These are phyloP conservation scores for Penicillium sp. DNA, from an alignment of 2,329 filamentous ascomycete genomes.

Conservation along the genomic window DNA sequence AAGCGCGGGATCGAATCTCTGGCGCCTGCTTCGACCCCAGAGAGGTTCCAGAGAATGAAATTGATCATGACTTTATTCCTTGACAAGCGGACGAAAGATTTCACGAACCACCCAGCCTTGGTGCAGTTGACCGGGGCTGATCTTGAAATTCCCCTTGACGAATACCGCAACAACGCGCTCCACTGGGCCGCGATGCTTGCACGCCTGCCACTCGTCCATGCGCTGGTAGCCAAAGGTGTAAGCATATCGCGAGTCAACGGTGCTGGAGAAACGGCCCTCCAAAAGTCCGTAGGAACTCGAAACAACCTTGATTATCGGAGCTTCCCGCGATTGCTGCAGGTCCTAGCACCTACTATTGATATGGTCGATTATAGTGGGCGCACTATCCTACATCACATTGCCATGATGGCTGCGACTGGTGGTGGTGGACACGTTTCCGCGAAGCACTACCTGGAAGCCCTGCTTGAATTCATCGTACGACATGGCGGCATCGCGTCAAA, in stretches of 20 bases:
- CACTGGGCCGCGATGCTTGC: slow-evolving; percentile 96
- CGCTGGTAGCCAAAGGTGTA: slow-evolving; percentile 79
- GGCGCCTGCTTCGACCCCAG: slow-evolving; percentile 56
- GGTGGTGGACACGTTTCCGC: slow-evolving; percentile 80
- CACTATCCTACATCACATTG: slow-evolving; percentile 94
- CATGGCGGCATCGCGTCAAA: slow-evolving; percentile 65
- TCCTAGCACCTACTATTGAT: slow-evolving; percentile 86
- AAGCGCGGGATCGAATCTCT: slow-evolving; percentile 43
- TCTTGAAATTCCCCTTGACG: slow-evolving; percentile 88
- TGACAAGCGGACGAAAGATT: slow-evolving; percentile 68
- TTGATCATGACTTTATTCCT: slow-evolving; percentile 80
- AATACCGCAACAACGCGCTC: slow-evolving; percentile 78
- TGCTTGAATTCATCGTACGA: slow-evolving; percentile 90
- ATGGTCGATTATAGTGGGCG: slow-evolving; percentile 84
- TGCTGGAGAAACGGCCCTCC: slow-evolving; percentile 86
- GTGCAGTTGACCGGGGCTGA: slow-evolving; percentile 73
- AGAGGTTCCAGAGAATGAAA: slow-evolving; percentile 76
- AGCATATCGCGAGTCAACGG: slow-evolving; percentile 86
- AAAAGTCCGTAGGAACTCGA: slow-evolving; percentile 87
- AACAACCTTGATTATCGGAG: slow-evolving; percentile 90
- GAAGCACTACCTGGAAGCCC: slow-evolving; percentile 91
- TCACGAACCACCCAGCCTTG: slow-evolving; percentile 72
- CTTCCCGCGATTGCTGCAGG: slow-evolving; percentile 86
- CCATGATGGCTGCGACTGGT: slow-evolving; percentile 92
- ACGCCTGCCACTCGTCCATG: slow-evolving; percentile 75